Conservation (phyloP, 2,329 filamentous ascomycete species). For the Ophiognomonia clavigignenti-juglandacearum region DNA sequence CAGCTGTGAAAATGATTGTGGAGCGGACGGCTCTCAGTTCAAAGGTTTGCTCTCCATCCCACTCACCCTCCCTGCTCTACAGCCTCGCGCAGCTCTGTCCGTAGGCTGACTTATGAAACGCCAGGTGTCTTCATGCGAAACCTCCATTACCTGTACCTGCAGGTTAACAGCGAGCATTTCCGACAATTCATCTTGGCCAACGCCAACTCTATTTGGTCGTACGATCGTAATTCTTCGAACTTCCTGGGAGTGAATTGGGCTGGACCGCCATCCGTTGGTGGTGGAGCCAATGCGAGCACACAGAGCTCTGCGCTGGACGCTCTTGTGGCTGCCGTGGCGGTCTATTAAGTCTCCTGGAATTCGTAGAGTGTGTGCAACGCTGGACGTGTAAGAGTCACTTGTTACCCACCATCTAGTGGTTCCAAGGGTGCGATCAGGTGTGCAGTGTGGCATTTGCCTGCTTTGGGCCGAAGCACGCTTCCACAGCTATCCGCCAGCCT, state of each 20-base stretch:
- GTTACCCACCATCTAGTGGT: too few relatives aligned
- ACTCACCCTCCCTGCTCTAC: background rate
- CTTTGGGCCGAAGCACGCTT: too few relatives aligned
- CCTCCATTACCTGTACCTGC: constrained; percentile 49
- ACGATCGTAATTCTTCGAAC: constrained; percentile 44
- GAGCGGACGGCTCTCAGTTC: constrained; percentile 55
- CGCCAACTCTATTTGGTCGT: constrained; percentile 61
- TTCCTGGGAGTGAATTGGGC: constrained; percentile 61
- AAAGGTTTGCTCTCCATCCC: constrained; percentile 39
- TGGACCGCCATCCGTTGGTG: constrained; percentile 44
- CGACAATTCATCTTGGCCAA: constrained; percentile 53
- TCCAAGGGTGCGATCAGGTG: too few relatives aligned
- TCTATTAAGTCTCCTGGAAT: constrained; percentile 25
- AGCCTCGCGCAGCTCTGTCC: background rate
- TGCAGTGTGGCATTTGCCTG: too few relatives aligned
- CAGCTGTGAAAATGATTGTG: constrained; percentile 42
- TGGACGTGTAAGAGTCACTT: too few relatives aligned
- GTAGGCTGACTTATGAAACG: background rate
- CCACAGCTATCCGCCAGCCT: too few relatives aligned
- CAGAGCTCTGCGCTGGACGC: constrained; percentile 64
- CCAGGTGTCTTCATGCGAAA: constrained; percentile 59
- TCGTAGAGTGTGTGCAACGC: too few relatives aligned
- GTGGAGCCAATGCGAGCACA: constrained; percentile 46
- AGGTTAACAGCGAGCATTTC: constrained; percentile 44
- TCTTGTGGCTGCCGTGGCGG: constrained; percentile 55